Percentiles rank a stretch among this genome's conserved stretches.
These are phyloP conservation scores for Xylariaceae sp. DNA, from an alignment of 2,329 filamentous ascomycete genomes.

Conservation along the genomic window DNA sequence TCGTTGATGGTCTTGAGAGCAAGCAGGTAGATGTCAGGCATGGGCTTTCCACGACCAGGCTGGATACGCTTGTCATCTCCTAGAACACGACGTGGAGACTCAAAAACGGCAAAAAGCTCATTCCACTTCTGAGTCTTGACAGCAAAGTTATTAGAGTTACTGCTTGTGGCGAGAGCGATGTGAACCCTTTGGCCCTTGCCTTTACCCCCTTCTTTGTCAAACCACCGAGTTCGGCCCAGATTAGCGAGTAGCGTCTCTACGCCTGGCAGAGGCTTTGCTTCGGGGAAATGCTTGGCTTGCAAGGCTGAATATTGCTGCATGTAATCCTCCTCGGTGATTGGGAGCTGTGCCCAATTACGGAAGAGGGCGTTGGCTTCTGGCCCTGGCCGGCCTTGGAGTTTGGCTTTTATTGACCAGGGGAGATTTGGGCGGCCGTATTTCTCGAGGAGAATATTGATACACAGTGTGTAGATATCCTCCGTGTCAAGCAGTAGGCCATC, in stretches of 20 bases:
- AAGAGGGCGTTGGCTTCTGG: constrained; percentile 54
- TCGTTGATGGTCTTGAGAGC: constrained; percentile 83
- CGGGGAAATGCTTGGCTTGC: constrained; percentile 71
- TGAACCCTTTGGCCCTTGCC: constrained; percentile 53
- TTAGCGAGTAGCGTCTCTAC: constrained; percentile 65
- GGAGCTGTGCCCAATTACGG: constrained; percentile 80
- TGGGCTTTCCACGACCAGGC: constrained; percentile 82
- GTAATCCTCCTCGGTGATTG: constrained; percentile 71
- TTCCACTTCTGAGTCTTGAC: constrained; percentile 69
- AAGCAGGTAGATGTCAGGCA: constrained; percentile 90
- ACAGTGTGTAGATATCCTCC: constrained; percentile 82
- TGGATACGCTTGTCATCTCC: constrained; percentile 82
- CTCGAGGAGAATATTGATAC: constrained; percentile 77
- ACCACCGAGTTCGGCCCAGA: constrained; percentile 54
- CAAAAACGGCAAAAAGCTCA: constrained; percentile 64
- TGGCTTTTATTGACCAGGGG: constrained; percentile 94
- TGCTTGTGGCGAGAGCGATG: constrained; percentile 84
- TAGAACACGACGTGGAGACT: constrained; percentile 67
- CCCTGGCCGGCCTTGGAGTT: constrained; percentile 63
- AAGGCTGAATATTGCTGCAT: constrained; percentile 55
- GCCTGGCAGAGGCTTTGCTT: constrained; percentile 74
- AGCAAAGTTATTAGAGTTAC: constrained; percentile 67
- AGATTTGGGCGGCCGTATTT: constrained; percentile 70
- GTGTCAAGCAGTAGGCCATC: constrained; percentile 93
- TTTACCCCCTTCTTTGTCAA: constrained; percentile 37